Evolutionary conservation across 768 basidiomycete species (phyloP).

Genomic region (Mycena albidolilacea): DNA sequence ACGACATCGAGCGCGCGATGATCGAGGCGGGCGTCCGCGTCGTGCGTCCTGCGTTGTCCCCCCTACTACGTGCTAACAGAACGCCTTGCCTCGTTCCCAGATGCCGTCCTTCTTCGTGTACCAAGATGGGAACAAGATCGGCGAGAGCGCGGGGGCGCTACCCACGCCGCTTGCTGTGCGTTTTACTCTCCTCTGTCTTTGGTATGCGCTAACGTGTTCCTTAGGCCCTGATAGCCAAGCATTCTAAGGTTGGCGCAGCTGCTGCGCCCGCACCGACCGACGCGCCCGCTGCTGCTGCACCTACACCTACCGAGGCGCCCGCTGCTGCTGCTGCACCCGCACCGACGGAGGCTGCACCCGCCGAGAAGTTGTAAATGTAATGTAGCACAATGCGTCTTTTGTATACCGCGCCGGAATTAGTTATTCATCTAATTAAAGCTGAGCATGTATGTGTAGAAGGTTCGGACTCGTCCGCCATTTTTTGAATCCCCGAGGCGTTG

Average conservation of each 20-base stretch:
- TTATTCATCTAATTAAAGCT: no score
- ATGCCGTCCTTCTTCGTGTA: conserved; percentile 55
- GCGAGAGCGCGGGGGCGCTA: conserved; percentile 57
- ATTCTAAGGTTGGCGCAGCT: conserved; percentile 11
- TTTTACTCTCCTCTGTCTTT: neutral
- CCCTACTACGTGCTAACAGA: no score
- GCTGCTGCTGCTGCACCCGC: conserved; percentile 10
- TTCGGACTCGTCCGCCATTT: no score
- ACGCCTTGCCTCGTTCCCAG: conserved; percentile 38
- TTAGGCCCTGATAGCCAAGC: conserved; percentile 33
- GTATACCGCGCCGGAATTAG: neutral
- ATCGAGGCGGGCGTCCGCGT: conserved; percentile 74
- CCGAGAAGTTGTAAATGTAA: conserved; percentile 22
- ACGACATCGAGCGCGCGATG: conserved; percentile 66
- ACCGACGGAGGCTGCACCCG: neutral
- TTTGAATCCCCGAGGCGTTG: no score
- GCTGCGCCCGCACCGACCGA: conserved; percentile 20
- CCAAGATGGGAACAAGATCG: conserved; percentile 46
- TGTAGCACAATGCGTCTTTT: neutral
- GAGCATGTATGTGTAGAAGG: no score
- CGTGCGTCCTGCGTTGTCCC: conserved; percentile 55
- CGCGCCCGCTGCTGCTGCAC: conserved; percentile 11
- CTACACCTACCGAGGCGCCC: neutral
- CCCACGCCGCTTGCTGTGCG: conserved; percentile 32
- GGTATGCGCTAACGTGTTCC: neutral